Base-by-base conservation (phyloP, 2,329 filamentous ascomycete genomes). In the Beauveria scarabaeidicola region DNA sequence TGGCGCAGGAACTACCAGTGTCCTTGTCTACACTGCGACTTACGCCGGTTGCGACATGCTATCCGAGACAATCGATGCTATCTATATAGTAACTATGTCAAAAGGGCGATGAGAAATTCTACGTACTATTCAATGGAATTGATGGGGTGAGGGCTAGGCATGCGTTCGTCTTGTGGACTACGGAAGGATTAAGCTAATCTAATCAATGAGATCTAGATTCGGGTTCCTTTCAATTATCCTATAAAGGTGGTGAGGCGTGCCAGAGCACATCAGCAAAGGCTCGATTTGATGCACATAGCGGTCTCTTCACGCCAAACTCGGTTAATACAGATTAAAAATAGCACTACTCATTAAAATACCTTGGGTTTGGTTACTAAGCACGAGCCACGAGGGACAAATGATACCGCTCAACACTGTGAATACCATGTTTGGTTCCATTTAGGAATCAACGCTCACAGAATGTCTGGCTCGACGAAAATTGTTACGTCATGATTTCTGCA, bases 221-320 rank as follows among this genome's bases (percentile, higher is more conserved):
- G 83, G 83, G 81, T 78, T 71, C 71, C 73, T 78, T 83, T 82
- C 85, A 69, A 85, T 82, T 86, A 82, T 78, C 80, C 78, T 76
- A 78, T 72, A 25, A 77, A 78, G 81, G 82, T 87, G 83, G 84
- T 86, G 77, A 81, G 72, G 70, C 78, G 81, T 78, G 81, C 81
- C 80, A 75, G 77, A 76, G 83, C 83, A 87, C 85, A 63, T 85
- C 83, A 82, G 75, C 84, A 86, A 32, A 36, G 79, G 76, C 77
- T 77, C 75, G 75, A 81, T 86, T 73, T 76, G 73, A 75, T 80
- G 78, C 71, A 73, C 75, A 70, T 80, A 81, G 81, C 83, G 81
- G 78, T 78, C 85, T 89, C 88, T 82, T 91, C 87, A 87, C 79
- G 72, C 83, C 85, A 87, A 86, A 82, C 83, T 84, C 90, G 90